These are phyloP conservation scores for Alternaria burnsii DNA, from an alignment of 2,329 filamentous ascomycete species.

Conservation along the genomic window DNA sequence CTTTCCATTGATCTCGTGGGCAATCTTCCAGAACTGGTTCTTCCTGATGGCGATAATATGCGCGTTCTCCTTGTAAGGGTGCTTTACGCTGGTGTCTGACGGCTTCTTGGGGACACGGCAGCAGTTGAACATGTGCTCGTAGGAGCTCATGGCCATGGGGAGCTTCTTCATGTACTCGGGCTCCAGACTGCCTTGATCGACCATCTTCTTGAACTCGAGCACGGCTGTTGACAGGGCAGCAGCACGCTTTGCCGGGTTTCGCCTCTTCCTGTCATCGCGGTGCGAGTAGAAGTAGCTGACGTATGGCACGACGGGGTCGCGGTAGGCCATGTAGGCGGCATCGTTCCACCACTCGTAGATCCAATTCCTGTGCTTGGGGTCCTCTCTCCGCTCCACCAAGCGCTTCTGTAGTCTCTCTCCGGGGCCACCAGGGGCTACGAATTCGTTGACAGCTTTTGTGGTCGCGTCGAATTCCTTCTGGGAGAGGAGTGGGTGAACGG, in stretches of 20 bases:
- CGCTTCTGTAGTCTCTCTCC: conserved; percentile 89
- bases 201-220: conserved; percentile 93
- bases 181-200: conserved; percentile 83
- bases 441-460: conserved; percentile 85
- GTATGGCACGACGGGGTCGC: conserved; percentile 95
- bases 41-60: conserved; percentile 91
- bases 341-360: conserved; percentile 99
- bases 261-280: conserved; percentile 86
- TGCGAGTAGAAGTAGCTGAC: conserved; percentile 99
- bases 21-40: conserved; percentile 96
- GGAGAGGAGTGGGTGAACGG: conserved; percentile 77
- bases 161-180: conserved; percentile 99
- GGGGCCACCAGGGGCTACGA: conserved; percentile 84
- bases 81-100: conserved; percentile 85
- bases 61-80: conserved; percentile 75
- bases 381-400: conserved; percentile 78
- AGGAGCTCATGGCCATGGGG: conserved; percentile 97
- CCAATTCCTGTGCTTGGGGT: conserved; percentile 90
- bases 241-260: conserved; percentile 89
- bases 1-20: conserved; percentile 80
- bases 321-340: conserved; percentile 88
- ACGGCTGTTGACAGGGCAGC: conserved; percentile 86
- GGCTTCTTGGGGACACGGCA: conserved; percentile 84
- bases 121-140: conserved; percentile 99
- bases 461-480: conserved; percentile 73